Conservation (phyloP, 192 early-diverging fungal genomes). For the Entomortierella beljakovae region DNA sequence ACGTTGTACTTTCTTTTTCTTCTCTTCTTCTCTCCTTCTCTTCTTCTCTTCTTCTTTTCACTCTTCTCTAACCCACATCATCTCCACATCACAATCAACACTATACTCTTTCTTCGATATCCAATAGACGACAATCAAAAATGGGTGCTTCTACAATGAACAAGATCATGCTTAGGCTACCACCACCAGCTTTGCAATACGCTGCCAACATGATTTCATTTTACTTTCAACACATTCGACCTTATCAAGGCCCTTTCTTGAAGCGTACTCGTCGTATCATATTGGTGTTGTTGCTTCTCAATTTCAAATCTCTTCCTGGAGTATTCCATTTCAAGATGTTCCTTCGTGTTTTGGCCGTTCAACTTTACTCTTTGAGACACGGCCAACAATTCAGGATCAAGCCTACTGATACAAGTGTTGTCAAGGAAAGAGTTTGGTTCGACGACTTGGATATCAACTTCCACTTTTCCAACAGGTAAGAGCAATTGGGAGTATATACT, state of each 20-base stretch:
- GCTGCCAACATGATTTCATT: conserved; percentile 47
- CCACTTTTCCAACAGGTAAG: conserved; percentile 53
- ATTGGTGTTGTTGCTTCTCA: conserved; percentile 31
- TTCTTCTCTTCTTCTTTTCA: background rate
- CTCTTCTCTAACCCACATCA: background rate
- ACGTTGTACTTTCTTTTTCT: background rate
- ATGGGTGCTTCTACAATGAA: conserved; percentile 51
- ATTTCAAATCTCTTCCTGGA: conserved; percentile 47
- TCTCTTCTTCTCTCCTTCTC: background rate
- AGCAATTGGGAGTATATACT: no score
- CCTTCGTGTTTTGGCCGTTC: conserved; percentile 31
- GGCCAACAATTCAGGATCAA: conserved; percentile 40
- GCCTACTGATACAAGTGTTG: conserved; percentile 36
- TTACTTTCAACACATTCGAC: conserved; percentile 48
- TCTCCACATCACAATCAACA: background rate
- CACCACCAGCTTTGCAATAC: conserved; percentile 36
- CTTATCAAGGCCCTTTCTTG: conserved; percentile 17
- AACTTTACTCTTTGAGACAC: conserved; percentile 40
- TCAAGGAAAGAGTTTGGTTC: conserved; percentile 42
- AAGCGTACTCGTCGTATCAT: conserved; percentile 42
- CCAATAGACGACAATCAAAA: background rate
- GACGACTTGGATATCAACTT: conserved; percentile 51
- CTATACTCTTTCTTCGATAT: background rate
- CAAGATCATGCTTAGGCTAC: conserved; percentile 38
- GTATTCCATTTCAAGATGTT: conserved; percentile 52